Evolutionary conservation across 164 flowering plant genomes (phyloP).

Genomic region (Umbilicus rupestris): DNA sequence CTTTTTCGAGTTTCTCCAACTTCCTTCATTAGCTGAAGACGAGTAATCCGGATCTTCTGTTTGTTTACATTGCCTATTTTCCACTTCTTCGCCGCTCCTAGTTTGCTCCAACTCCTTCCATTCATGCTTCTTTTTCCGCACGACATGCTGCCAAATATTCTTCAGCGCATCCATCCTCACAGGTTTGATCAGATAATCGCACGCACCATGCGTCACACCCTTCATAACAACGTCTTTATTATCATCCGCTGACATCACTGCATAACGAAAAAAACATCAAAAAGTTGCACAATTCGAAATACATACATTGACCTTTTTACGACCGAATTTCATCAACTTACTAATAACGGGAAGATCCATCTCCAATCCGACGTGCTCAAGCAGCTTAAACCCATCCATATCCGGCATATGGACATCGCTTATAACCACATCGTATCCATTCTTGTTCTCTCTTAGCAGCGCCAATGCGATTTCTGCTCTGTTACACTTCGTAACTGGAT

Average conservation of each 20-base stretch:
- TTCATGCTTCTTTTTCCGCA: slow-evolving; percentile 67
- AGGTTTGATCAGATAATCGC: slow-evolving; percentile 88
- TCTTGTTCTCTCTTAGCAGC: slow-evolving; percentile 42
- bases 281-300: background rate
- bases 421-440: slow-evolving; percentile 61
- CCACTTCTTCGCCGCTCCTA: slow-evolving; percentile 61
- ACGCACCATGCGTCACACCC: slow-evolving; percentile 91
- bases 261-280: background rate
- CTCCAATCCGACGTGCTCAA: slow-evolving; percentile 67
- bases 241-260: slow-evolving; percentile 98
- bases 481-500: slow-evolving; percentile 61
- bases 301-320: background rate
- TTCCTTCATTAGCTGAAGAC: slow-evolving; percentile 72
- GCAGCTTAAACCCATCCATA: slow-evolving; percentile 93
- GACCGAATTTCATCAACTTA: slow-evolving; percentile 20
- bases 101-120: slow-evolving; percentile 65
- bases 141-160: slow-evolving; percentile 97
- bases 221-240: slow-evolving; percentile 73
- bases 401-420: slow-evolving; percentile 97
- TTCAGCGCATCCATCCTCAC: slow-evolving; percentile 75
- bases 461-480: slow-evolving; percentile 51
- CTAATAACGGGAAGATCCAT: slow-evolving; percentile 90
- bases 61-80: slow-evolving; percentile 30
- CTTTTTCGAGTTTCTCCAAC: slow-evolving; percentile 54
- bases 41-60: slow-evolving; percentile 62